Evolutionary conservation across 192 early-diverging fungal genomes (phyloP).

Genomic region (Gonapodya sp.): DNA sequence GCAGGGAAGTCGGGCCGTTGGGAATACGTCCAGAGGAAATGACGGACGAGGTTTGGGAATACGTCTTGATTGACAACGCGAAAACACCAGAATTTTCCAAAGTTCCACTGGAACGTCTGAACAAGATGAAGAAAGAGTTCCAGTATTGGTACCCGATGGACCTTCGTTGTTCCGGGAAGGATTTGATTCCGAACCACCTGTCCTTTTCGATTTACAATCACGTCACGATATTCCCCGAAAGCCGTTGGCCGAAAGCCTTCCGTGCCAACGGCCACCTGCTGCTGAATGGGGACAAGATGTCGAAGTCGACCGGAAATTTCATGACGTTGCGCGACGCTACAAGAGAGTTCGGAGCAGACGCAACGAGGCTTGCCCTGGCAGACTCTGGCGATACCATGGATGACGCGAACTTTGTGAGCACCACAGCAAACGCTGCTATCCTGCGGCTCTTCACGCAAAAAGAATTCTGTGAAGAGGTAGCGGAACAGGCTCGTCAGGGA

Average conservation of each 20-base stretch:
- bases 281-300: constrained; percentile 95
- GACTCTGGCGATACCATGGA: constrained; percentile 93
- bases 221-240: constrained; percentile 83
- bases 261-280: constrained; percentile 92
- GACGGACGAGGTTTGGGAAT: constrained; percentile 87
- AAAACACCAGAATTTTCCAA: constrained; percentile 40
- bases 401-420: constrained; percentile 97
- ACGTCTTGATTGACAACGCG: constrained; percentile 67
- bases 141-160: constrained; percentile 98
- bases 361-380: constrained; percentile 86
- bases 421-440: constrained; percentile 90
- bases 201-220: constrained; percentile 97
- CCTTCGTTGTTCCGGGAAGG: constrained; percentile 91
- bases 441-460: constrained; percentile 78
- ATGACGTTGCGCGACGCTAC: constrained; percentile 71
- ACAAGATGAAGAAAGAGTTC: constrained; percentile 76
- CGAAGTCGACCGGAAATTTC: constrained; percentile 95
- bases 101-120: constrained; percentile 59
- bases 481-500: constrained; percentile 25
- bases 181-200: constrained; percentile 95
- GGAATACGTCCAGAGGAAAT: constrained; percentile 75
- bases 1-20: constrained; percentile 41
- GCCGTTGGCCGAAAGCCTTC: constrained; percentile 77
- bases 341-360: constrained; percentile 88
- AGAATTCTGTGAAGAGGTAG: constrained; percentile 79